Evolutionary conservation across 225 moss, liverwort and hornwort species (phyloP), one percentile per base, ranked within the genome.

Genomic region (Rhytidiadelphus loreus): DNA sequence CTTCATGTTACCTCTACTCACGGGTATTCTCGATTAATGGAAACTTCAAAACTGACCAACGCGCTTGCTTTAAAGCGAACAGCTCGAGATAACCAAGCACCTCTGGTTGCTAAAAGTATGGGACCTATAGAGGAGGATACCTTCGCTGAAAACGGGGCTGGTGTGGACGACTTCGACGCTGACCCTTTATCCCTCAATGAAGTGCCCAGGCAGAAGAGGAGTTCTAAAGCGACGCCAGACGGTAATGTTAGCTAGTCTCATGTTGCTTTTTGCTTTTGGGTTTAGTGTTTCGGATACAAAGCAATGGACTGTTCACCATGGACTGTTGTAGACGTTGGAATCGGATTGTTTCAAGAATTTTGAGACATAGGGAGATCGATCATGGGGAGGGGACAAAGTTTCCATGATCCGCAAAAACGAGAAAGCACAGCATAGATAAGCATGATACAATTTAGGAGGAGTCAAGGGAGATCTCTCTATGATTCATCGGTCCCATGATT

Each of bases 61-160:
- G 60, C 86, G 74, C 59, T 71, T 80, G 66, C 80, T 56, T 77
- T 86, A 21, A 90, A 84, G 86, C 80, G 83, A 72, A 35, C 82
- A 66, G 83, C 84, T 75, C 89, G 70, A 12, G 21, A 56, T 30
- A 75, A 69, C 28, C 89, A 60, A 77, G 61, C 61, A 39, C 62
- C 86, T 77, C 63, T 89, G 58, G 83, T 63, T 80, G 88, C 92
- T 76, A 89, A 65, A 76, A 91, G 88, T 82, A 72, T 92, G 87
- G 91, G 86, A 41, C 62, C 92, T 87, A 77, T 89, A 50, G 92
- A 92, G 68, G 77, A 93, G 58, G 92, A 88, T 32, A 89, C 73
- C 61, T 61, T 76, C 55, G 61, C 56, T 83, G 89, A 81, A 73
- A 87, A 89, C 80, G 91, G 85, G 21, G 77, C 52, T 69, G 88